These are phyloP conservation scores for Malania oleifera DNA, from an alignment of 164 flowering plant genomes.

Conservation along the genomic window DNA sequence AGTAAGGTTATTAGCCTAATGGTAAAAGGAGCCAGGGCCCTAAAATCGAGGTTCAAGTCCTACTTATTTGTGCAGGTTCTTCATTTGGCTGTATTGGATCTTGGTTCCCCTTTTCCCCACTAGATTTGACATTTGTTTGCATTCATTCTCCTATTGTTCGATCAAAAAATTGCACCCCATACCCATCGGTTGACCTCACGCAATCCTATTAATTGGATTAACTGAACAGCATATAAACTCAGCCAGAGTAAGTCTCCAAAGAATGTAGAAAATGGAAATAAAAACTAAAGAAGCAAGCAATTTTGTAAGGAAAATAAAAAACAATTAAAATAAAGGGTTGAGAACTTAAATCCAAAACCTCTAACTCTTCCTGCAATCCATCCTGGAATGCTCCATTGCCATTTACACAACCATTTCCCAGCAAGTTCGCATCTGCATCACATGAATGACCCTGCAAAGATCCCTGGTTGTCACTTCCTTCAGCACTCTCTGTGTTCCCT, in stretches of 20 bases:
- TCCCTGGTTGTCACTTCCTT: conserved; percentile 24
- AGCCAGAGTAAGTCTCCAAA: not conserved
- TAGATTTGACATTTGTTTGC: no score
- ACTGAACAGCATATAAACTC: not conserved
- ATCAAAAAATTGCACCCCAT: no score
- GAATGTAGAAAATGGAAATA: not conserved
- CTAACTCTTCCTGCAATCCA: conserved; percentile 36
- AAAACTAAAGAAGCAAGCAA: not conserved
- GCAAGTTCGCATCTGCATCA: conserved; percentile 26
- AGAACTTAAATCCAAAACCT: conserved; percentile 41
- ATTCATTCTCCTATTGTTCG: no score
- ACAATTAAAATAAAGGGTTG: not conserved
- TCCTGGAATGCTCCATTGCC: conserved; percentile 15
- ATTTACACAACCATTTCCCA: conserved; percentile 22
- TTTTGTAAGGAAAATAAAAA: not conserved
- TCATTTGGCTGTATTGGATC: no score
- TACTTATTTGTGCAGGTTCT: no score
- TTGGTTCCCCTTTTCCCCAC: no score
- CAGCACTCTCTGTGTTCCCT: conserved; percentile 17
- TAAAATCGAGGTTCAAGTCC: no score
- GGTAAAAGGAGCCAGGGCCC: no score
- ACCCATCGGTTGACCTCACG: not conserved
- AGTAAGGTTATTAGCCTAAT: no score
- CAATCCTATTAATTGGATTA: not conserved
- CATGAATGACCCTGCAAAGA: conserved; percentile 24